phyloP scores from a whole-genome alignment of 768 basidiomycete species.

The Gymnopilus junonius region DNA sequence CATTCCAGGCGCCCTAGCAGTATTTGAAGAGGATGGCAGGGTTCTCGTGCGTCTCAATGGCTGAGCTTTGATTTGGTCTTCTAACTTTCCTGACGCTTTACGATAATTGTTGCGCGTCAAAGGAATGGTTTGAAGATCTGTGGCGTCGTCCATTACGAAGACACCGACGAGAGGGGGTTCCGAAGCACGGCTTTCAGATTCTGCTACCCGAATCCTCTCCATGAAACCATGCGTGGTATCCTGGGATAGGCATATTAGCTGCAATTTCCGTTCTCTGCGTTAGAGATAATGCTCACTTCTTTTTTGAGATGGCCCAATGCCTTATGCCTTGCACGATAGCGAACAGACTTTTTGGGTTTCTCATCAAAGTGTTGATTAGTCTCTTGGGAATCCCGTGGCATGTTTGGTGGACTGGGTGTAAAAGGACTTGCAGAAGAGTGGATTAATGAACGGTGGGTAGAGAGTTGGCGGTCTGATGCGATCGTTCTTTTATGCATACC shows the following conservation, averaged over 20 bases:
- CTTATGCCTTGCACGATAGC: constrained; percentile 7
- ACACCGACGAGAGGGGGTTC: not conserved
- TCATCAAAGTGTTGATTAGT: not conserved
- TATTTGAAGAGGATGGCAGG: not conserved
- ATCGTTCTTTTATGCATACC: not conserved
- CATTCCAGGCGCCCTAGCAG: not conserved
- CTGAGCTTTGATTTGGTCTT: not conserved
- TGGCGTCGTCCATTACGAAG: not conserved
- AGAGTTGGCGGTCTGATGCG: too few relatives aligned
- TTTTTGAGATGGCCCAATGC: not conserved
- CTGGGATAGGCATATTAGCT: constrained; percentile 1
- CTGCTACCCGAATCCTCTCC: constrained; percentile 6
- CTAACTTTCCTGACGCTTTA: not conserved
- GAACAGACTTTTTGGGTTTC: constrained; percentile 1
- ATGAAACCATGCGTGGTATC: constrained; percentile 11
- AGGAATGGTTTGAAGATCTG: not conserved
- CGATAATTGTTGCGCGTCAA: constrained; percentile 1
- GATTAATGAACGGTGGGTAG: not conserved
- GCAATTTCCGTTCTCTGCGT: not conserved
- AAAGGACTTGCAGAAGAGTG: not conserved
- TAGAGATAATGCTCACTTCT: not conserved
- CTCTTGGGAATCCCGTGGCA: not conserved
- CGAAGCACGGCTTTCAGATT: not conserved
- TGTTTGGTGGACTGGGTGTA: not conserved
- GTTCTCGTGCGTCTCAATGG: not conserved